Base-by-base conservation (phyloP, 192 early-diverging fungal species). In the Backusella liffmaniae region DNA sequence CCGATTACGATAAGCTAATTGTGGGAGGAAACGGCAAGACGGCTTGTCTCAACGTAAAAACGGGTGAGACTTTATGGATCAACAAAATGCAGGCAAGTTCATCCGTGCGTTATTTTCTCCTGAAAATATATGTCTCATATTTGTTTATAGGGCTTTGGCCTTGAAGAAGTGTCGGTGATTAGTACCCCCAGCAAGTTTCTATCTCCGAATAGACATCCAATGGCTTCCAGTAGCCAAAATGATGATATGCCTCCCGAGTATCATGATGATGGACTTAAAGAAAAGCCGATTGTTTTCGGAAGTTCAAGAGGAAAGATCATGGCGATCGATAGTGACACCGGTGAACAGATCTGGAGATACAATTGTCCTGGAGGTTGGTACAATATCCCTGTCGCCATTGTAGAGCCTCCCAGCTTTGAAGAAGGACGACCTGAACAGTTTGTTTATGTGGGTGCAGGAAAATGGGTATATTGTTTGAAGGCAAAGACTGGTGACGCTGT, bases 361-460 rank as follows among this genome's bases (percentile, higher is more conserved):
- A 59, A 73, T 3, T 80, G 79, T 29, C 79, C 79, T 18, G 70
- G 69, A 39, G 79, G 70, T 6, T 56, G 79, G 21, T 72, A 72
- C 12, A 66, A 76, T 44, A 51, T 80, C 13, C 74, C 79, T n/a
- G 53, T 62, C 0, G 62, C 66, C 3, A 46, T 80, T 26, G 44
- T 72, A 1, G 79, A 80, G 41, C 67, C 76, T 5, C 30, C 46
- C 2, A 39, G 34, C 18, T 15, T 29, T 21, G 76, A 65, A 39
- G 34, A 32, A 9, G 34, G 39, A 1, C 66, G 67, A 10, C 32
- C 66, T 15, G 67, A 44, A 4, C 53, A 68, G n/a, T 35, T 72
- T 4, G 36, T 80, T 7, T 76, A 67, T 34, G 34, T 75, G 23
- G 74, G 79, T 30, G 34, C 56, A 8, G 74, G 79, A 32, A 42